Percentiles rank a stretch among this genome's conserved stretches.
These are phyloP conservation scores for Cercophora scortea DNA, from an alignment of 495 filamentous ascomycete species.

Conservation along the genomic window DNA sequence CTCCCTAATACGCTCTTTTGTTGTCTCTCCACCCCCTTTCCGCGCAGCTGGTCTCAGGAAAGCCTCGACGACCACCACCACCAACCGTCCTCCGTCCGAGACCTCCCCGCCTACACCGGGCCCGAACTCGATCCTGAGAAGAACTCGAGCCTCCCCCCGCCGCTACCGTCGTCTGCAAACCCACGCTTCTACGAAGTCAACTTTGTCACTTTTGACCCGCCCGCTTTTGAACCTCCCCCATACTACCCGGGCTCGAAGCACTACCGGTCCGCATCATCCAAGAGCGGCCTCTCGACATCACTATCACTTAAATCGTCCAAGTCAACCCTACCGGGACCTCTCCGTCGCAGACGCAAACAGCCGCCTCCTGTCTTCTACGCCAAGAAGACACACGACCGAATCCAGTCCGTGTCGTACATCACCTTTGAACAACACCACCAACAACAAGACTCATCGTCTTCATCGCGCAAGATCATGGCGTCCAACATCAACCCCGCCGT, in stretches of 20 bases:
- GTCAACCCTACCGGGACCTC: slow-evolving; percentile 11
- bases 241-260: too few species aligned
- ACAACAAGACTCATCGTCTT: slow-evolving; percentile 26
- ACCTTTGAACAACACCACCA: slow-evolving; percentile 47
- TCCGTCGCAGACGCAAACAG: slow-evolving; percentile 13
- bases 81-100: not conserved
- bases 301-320: slow-evolving; percentile 9
- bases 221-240: too few species aligned
- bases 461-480: slow-evolving; percentile 11
- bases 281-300: too few species aligned
- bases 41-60: slow-evolving; percentile 9
- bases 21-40: slow-evolving; percentile 13
- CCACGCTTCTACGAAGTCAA: not conserved
- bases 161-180: too few species aligned
- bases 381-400: slow-evolving; percentile 12
- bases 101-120: not conserved
- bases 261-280: too few species aligned
- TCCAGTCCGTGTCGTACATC: slow-evolving; percentile 26
- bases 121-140: too few species aligned
- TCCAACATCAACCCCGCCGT: slow-evolving; percentile 12
- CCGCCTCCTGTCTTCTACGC: slow-evolving; percentile 20
- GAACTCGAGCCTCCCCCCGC: not conserved
- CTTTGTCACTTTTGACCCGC: not conserved
- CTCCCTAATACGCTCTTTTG: slow-evolving; percentile 10
- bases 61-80: not conserved